These are phyloP conservation scores for Apophysomyces sp. DNA, from an alignment of 371 early-diverging fungal species.

Conservation along the genomic window DNA sequence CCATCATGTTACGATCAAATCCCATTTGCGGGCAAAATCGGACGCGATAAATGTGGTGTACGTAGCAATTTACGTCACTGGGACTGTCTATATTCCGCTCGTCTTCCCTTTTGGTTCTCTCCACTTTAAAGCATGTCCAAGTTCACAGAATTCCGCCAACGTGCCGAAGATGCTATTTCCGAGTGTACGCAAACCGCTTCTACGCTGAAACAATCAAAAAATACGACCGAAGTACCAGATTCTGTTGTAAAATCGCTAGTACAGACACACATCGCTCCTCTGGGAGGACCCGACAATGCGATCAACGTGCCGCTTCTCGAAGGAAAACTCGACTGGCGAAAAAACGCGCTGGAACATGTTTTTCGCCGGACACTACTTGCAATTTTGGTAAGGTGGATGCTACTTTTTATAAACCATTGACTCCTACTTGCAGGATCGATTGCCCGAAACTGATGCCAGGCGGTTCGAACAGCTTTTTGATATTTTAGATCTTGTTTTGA, in stretches of 20 bases:
- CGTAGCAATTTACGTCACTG: no score
- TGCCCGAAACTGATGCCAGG: conserved; percentile 20
- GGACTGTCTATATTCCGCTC: no score
- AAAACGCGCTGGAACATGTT: conserved; percentile 34
- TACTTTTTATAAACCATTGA: background rate
- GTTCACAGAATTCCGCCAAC: conserved; percentile 14
- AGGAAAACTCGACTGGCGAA: conserved; percentile 42
- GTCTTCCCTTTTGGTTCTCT: background rate
- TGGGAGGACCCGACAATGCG: conserved; percentile 21
- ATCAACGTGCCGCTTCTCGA: conserved; percentile 1
- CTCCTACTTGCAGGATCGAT: background rate
- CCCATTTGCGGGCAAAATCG: no score
- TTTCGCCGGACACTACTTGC: conserved; percentile 27
- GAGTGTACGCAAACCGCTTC: conserved; percentile 7
- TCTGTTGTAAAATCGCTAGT: conserved; percentile 17
- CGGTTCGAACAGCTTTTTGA: conserved; percentile 26
- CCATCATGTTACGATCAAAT: no score
- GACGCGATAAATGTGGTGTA: no score
- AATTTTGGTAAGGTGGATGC: conserved; percentile 23
- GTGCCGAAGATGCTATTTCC: conserved; percentile 10
- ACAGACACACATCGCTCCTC: conserved; percentile 16
- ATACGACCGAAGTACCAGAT: conserved; percentile 2
- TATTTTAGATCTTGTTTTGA: conserved; percentile 35
- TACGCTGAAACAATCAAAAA: conserved; percentile 3
- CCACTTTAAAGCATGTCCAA: conserved; percentile 20